phyloP scores from a whole-genome alignment of 129 eudicot genomes.

The Lonicera japonica region DNA sequence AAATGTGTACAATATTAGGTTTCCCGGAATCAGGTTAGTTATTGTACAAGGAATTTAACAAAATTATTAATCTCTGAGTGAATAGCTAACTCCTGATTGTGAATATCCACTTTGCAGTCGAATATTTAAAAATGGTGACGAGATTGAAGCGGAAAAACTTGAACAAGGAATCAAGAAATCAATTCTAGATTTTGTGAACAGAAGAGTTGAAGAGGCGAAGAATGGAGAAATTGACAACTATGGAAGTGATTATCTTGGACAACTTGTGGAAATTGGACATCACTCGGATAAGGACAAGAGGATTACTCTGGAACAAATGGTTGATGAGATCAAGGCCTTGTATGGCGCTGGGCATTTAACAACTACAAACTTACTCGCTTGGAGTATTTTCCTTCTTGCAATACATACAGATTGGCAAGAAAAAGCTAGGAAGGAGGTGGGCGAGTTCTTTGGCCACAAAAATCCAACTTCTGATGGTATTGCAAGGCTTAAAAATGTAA shows the following conservation, averaged over 20 bases:
- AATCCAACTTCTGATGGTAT: constrained; percentile 53
- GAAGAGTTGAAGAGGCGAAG: constrained; percentile 21
- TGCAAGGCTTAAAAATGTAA: constrained; percentile 56
- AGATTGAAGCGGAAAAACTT: constrained; percentile 54
- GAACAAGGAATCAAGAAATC: constrained; percentile 39
- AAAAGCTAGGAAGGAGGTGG: constrained; percentile 47
- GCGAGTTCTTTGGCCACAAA: constrained; percentile 25
- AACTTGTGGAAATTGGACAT: constrained; percentile 35
- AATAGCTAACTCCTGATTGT: too few relatives aligned
- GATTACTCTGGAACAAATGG: constrained; percentile 48
- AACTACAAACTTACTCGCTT: constrained; percentile 41
- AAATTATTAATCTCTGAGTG: too few relatives aligned
- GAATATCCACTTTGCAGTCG: constrained; percentile 21
- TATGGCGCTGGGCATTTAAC: constrained; percentile 64
- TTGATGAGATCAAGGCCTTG: constrained; percentile 58
- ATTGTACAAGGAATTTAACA: background rate
- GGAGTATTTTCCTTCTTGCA: constrained; percentile 52
- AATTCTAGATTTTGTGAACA: constrained; percentile 36
- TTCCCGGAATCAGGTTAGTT: constrained; percentile 53
- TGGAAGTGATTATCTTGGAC: constrained; percentile 55
- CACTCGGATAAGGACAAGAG: constrained; percentile 28
- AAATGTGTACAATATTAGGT: constrained; percentile 43
- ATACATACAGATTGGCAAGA: constrained; percentile 71
- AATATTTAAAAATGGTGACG: constrained; percentile 39
- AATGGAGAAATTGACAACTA: constrained; percentile 15